phyloP scores from a whole-genome alignment of 129 eudicot genomes.

The Saposhnikovia divaricata region DNA sequence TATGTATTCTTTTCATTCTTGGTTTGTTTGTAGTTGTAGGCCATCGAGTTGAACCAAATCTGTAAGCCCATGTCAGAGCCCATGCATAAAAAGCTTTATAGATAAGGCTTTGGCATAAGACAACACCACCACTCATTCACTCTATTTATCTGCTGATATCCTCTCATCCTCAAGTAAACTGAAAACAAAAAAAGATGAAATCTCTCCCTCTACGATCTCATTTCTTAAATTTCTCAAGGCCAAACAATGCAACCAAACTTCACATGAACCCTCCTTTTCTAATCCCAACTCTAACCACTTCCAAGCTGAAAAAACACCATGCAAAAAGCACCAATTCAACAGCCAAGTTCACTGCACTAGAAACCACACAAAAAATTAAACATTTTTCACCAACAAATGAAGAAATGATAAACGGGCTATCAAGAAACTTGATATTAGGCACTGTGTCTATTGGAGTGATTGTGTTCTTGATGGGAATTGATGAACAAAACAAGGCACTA shows the following conservation, averaged over 20 bases:
- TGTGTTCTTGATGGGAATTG: conserved; percentile 56
- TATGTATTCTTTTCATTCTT: too few relatives aligned
- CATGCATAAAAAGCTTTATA: neutral
- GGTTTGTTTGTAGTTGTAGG: too few relatives aligned
- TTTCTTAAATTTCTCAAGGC: conserved; percentile 25
- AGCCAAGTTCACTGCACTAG: conserved; percentile 9
- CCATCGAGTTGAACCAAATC: neutral
- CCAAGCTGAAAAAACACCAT: conserved; percentile 7
- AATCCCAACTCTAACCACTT: conserved; percentile 18
- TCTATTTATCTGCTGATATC: neutral
- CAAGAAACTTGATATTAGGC: conserved; percentile 49
- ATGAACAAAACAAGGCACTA: conserved; percentile 61
- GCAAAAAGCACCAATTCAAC: conserved; percentile 15
- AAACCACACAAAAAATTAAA: conserved; percentile 18
- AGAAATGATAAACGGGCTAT: conserved; percentile 12
- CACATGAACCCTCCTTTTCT: conserved; percentile 13
- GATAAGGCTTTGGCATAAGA: conserved; percentile 24
- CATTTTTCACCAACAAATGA: conserved; percentile 5
- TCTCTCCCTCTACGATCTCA: conserved; percentile 33
- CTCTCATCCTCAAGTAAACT: neutral
- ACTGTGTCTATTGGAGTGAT: conserved; percentile 52
- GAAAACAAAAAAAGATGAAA: conserved; percentile 29
- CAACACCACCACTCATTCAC: conserved; percentile 11
- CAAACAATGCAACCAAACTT: conserved; percentile 19
- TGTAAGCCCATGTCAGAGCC: conserved; percentile 1